These are phyloP conservation scores for Candida pseudoglaebosa DNA, from an alignment of 805 yeast species.

Conservation along the genomic window DNA sequence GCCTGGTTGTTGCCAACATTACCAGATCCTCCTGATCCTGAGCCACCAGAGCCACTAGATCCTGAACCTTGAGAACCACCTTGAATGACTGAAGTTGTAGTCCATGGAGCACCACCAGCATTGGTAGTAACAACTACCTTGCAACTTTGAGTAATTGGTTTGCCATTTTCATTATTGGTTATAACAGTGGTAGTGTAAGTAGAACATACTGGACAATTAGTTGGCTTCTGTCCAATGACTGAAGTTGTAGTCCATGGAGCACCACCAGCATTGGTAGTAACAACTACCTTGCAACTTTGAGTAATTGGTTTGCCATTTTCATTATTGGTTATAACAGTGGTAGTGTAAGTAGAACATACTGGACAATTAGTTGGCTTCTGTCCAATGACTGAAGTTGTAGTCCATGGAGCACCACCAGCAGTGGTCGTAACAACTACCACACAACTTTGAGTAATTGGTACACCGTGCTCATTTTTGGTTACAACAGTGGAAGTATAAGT, in stretches of 20 bases:
- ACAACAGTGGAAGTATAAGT: background rate
- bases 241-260: slow-evolving; percentile 8
- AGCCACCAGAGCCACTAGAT: too few relatives aligned
- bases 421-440: background rate
- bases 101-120: slow-evolving; percentile 13
- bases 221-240: slow-evolving; percentile 9
- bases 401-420: background rate
- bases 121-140: slow-evolving; percentile 13
- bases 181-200: slow-evolving; percentile 12
- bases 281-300: slow-evolving; percentile 10
- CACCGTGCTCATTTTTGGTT: background rate
- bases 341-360: slow-evolving; percentile 13
- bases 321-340: slow-evolving; percentile 11
- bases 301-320: slow-evolving; percentile 10
- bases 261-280: slow-evolving; percentile 18
- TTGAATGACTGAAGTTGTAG: slow-evolving; percentile 10
- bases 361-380: too few relatives aligned
- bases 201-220: slow-evolving; percentile 12
- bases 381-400: background rate
- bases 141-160: slow-evolving; percentile 10
- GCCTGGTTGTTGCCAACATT: too few relatives aligned
- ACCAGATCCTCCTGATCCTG: too few relatives aligned
- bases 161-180: slow-evolving; percentile 8
- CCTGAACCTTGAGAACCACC: too few relatives aligned
- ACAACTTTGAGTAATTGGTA: background rate